Evolutionary conservation across 1,284 basidiomycete genomes (phyloP).

Genomic region (Paramarasmius palmivorus): DNA sequence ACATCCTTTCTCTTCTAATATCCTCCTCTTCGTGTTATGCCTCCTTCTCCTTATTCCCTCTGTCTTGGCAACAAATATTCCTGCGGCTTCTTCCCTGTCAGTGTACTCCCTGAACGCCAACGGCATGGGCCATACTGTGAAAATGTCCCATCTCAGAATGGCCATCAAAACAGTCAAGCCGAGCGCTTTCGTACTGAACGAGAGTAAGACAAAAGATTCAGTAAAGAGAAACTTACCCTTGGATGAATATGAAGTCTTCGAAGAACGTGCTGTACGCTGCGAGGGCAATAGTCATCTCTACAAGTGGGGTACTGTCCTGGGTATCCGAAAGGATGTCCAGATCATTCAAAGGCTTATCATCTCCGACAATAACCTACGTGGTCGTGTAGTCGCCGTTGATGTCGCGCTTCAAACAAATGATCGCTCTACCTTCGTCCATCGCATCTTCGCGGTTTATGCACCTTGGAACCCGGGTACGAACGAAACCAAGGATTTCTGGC

Average conservation of each 20-base stretch:
- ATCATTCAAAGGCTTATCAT: constrained; percentile 9
- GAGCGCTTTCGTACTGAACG: constrained; percentile 11
- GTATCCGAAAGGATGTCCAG: constrained; percentile 16
- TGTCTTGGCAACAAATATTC: no score
- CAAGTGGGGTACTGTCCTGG: constrained; percentile 17
- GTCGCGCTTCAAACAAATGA: constrained; percentile 9
- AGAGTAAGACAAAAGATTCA: constrained; percentile 13
- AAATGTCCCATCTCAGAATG: constrained; percentile 12
- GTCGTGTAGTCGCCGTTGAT: constrained; percentile 11
- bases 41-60: no score
- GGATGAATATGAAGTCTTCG: constrained; percentile 13
- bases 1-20: no score
- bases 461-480: constrained; percentile 16
- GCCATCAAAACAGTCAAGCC: constrained; percentile 10
- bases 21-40: no score
- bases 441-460: constrained; percentile 13
- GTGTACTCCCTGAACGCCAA: constrained; percentile 15
- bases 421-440: constrained; percentile 10
- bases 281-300: constrained; percentile 1
- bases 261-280: constrained; percentile 9
- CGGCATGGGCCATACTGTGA: constrained; percentile 10
- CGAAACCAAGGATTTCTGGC: constrained; percentile 11
- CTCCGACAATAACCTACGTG: constrained; percentile 3
- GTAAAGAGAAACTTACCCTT: constrained; percentile 11
- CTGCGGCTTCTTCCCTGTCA: constrained; percentile 3